These are phyloP conservation scores for Paramyrothecium roridum DNA, from an alignment of 2,329 filamentous ascomycete genomes.

Conservation along the genomic window DNA sequence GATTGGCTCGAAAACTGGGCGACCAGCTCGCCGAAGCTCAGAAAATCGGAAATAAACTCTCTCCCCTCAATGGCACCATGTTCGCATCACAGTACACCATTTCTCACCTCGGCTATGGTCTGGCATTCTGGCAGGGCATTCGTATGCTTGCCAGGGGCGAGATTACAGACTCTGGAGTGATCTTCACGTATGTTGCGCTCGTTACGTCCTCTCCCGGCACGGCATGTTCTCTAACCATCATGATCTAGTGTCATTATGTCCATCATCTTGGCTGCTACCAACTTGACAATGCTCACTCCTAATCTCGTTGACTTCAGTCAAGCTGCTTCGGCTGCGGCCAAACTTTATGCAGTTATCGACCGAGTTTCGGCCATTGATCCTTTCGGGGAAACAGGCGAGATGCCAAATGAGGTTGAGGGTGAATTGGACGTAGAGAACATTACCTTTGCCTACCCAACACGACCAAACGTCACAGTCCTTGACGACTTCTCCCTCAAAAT, in stretches of 20 bases:
- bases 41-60: not conserved
- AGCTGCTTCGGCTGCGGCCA: slow-evolving; percentile 24
- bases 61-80: slow-evolving; percentile 23
- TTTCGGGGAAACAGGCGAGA: slow-evolving; percentile 21
- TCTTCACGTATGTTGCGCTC: slow-evolving; percentile 28
- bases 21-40: slow-evolving; percentile 23
- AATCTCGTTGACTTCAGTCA: slow-evolving; percentile 28
- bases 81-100: slow-evolving; percentile 31
- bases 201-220: not conserved
- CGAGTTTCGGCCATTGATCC: slow-evolving; percentile 28
- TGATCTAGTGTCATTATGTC: slow-evolving; percentile 27
- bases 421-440: slow-evolving; percentile 31
- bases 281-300: slow-evolving; percentile 27
- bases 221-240: not conserved
- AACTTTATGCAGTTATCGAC: slow-evolving; percentile 30
- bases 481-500: slow-evolving; percentile 35
- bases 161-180: slow-evolving; percentile 26
- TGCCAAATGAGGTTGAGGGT: slow-evolving; percentile 17
- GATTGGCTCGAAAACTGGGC: slow-evolving; percentile 30
- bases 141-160: slow-evolving; percentile 28
- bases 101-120: slow-evolving; percentile 32
- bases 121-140: slow-evolving; percentile 40
- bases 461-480: slow-evolving; percentile 35
- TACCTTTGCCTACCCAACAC: slow-evolving; percentile 37
- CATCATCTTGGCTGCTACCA: slow-evolving; percentile 28